phyloP scores from a whole-genome alignment of 805 yeast species.

The Clavispora santaluciae region DNA sequence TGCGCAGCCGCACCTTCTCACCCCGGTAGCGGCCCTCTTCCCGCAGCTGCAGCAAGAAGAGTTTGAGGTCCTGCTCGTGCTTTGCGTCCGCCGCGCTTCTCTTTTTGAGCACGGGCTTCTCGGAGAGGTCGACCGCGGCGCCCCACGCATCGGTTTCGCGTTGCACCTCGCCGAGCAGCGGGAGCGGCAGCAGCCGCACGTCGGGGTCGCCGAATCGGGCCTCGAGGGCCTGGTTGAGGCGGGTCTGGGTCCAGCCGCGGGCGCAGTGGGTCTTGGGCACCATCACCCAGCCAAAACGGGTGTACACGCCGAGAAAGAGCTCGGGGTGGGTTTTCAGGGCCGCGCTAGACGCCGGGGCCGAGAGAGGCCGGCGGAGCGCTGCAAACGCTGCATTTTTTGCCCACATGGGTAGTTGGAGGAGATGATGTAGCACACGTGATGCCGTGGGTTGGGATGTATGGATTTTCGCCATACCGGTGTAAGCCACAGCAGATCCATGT shows the following conservation, averaged over 20 bases:
- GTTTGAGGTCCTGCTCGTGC: conserved; percentile 14
- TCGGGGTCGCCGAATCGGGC: conserved; percentile 1
- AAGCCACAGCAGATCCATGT: no score
- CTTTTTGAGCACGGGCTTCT: conserved; percentile 12
- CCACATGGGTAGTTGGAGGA: conserved; percentile 6
- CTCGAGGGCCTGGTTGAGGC: conserved; percentile 6
- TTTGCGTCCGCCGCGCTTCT: conserved; percentile 9
- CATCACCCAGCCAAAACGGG: conserved; percentile 21
- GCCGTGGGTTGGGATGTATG: no score
- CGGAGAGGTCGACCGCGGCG: conserved; percentile 4
- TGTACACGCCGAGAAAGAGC: conserved; percentile 13
- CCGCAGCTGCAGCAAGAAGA: conserved; percentile 21
- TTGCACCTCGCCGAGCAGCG: conserved; percentile 6
- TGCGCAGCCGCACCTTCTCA: conserved; percentile 7
- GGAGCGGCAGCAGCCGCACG: neutral
- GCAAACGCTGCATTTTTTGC: no score
- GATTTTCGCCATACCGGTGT: neutral
- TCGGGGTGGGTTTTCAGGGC: conserved; percentile 10
- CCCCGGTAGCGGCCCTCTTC: conserved; percentile 13
- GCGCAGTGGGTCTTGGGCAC: conserved; percentile 16
- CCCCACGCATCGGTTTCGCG: conserved; percentile 16
- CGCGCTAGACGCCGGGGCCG: conserved; percentile 3
- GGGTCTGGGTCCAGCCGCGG: conserved; percentile 17
- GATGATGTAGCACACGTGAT: no score
- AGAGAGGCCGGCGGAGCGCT: neutral